phyloP scores from a whole-genome alignment of 345 rosid genomes.

The Arabidopsis arenosa region DNA sequence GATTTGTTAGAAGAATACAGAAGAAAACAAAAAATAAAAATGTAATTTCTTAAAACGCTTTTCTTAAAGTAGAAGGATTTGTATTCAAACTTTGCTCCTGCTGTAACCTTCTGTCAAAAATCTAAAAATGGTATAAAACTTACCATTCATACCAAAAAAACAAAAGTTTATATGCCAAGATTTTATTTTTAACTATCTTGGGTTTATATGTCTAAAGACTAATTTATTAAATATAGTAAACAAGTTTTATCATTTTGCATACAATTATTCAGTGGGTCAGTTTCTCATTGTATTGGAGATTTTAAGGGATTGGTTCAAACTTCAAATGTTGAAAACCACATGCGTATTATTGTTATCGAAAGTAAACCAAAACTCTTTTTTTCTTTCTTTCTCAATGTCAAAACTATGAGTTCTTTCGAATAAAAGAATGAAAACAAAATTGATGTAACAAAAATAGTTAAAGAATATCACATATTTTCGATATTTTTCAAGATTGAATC shows the following conservation, averaged over 20 bases:
- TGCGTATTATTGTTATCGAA: background rate
- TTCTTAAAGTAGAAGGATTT: too few relatives aligned
- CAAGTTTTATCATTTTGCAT: slow-evolving; percentile 2
- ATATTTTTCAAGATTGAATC: slow-evolving; percentile 58
- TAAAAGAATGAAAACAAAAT: slow-evolving; percentile 31
- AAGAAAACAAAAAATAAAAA: background rate
- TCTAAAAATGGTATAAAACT: background rate
- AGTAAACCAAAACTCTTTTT: background rate
- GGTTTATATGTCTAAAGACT: background rate
- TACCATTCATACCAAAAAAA: background rate
- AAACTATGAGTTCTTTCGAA: slow-evolving; percentile 14
- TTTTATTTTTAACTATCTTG: background rate
- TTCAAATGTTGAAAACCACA: background rate
- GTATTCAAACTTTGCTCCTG: too few relatives aligned
- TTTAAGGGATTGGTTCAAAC: background rate
- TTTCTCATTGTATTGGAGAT: background rate
- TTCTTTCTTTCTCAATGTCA: slow-evolving; percentile 28
- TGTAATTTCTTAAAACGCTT: too few relatives aligned
- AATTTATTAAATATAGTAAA: background rate
- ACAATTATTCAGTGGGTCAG: background rate
- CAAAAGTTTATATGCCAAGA: background rate
- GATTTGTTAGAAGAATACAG: slow-evolving; percentile 16
- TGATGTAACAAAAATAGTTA: background rate
- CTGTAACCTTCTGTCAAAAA: too few relatives aligned
- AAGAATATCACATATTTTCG: slow-evolving; percentile 41